Conservation (phyloP, 164 flowering plant genomes). For the Chimonanthus praecox region DNA sequence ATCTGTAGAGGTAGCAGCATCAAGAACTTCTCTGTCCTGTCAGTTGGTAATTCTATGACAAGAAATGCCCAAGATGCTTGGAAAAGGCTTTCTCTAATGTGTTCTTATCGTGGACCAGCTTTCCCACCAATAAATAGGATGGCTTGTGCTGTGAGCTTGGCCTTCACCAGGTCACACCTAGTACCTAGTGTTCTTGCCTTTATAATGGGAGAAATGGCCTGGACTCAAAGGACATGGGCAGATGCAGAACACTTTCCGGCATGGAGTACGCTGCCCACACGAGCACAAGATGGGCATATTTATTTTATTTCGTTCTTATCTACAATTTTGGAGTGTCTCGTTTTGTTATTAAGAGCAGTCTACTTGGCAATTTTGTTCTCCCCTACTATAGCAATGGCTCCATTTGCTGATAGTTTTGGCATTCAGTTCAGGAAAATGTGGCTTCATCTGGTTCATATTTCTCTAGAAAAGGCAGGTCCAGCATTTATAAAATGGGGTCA, state of each 20-base stretch:
- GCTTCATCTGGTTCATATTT: constrained; percentile 61
- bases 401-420: constrained; percentile 61
- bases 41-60: constrained; percentile 18
- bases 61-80: constrained; percentile 54
- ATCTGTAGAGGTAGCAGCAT: constrained; percentile 9
- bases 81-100: constrained; percentile 38
- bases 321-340: constrained; percentile 38
- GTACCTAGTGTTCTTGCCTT: constrained; percentile 60
- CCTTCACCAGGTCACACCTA: constrained; percentile 45
- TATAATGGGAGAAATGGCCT: constrained; percentile 54
- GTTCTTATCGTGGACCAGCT: constrained; percentile 21
- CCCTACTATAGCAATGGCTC: constrained; percentile 68
- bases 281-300: constrained; percentile 59
- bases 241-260: constrained; percentile 31
- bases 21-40: constrained; percentile 25
- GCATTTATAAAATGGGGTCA: constrained; percentile 96
- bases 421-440: constrained; percentile 45
- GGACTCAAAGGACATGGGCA: constrained; percentile 33
- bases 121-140: constrained; percentile 33
- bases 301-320: constrained; percentile 34
- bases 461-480: constrained; percentile 76
- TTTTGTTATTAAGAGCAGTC: constrained; percentile 52
- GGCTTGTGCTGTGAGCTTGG: constrained; percentile 68
- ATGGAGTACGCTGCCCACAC: constrained; percentile 38
- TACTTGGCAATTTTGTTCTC: constrained; percentile 54